Evolutionary conservation across 1,284 basidiomycete species (phyloP).

Genomic region (Rhodotorula sp.): DNA sequence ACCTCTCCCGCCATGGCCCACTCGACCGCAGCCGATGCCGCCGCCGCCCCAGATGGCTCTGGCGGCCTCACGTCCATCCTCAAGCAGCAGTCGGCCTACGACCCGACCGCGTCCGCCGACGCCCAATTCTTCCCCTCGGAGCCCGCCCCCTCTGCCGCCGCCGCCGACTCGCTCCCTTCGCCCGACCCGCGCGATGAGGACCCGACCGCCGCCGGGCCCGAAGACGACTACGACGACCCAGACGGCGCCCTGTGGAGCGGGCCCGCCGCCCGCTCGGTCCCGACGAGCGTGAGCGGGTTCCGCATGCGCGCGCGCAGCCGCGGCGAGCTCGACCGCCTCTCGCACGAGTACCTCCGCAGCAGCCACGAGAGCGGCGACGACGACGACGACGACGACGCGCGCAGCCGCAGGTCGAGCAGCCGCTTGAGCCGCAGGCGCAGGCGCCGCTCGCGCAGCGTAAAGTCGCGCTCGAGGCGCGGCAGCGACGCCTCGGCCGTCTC

Average conservation of each 20-base stretch:
- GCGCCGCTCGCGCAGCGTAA: conserved; percentile 3
- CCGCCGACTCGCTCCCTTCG: background rate
- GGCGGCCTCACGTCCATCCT: conserved; percentile 31
- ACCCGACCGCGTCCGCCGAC: conserved; percentile 14
- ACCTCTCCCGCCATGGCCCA: too few species aligned
- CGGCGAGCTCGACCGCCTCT: conserved; percentile 33
- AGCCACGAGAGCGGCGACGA: conserved; percentile 7
- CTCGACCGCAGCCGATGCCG: background rate
- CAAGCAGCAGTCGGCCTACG: conserved; percentile 31
- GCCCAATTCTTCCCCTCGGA: conserved; percentile 39
- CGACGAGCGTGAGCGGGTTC: conserved; percentile 43
- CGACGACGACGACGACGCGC: conserved; percentile 21
- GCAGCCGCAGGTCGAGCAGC: conserved; percentile 3
- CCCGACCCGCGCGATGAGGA: conserved; percentile 9
- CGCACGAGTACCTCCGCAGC: conserved; percentile 2
- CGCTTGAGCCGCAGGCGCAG: background rate
- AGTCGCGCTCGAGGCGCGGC: conserved; percentile 9
- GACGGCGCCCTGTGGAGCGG: conserved; percentile 45
- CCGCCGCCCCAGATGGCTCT: background rate
- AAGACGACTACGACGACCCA: conserved; percentile 47
- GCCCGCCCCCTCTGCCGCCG: background rate
- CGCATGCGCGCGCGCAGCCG: conserved; percentile 39
- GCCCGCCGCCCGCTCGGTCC: conserved; percentile 43
- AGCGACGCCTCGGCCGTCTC: conserved; percentile 16
- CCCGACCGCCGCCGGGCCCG: conserved; percentile 12